Evolutionary conservation across 2,329 filamentous ascomycete species (phyloP).

Genomic region (Hypoxylon sp.): DNA sequence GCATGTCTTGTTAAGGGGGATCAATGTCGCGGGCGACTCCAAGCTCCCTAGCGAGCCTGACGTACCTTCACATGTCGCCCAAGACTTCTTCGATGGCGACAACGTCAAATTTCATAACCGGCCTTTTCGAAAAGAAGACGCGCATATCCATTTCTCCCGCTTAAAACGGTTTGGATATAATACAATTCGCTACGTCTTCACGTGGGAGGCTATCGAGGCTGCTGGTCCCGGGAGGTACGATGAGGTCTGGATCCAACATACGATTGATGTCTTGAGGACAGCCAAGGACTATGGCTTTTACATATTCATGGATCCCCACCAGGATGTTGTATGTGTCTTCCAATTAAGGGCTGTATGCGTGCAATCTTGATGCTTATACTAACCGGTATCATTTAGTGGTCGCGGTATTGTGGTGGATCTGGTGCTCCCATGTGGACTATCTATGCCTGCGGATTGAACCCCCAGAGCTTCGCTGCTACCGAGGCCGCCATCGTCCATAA

Average conservation of each 20-base stretch:
- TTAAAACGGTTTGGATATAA: constrained; percentile 95
- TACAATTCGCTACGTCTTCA: constrained; percentile 95
- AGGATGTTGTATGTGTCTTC: constrained; percentile 82
- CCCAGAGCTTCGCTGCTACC: constrained; percentile 84
- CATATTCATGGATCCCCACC: constrained; percentile 98
- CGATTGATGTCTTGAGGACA: constrained; percentile 84
- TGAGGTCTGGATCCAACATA: constrained; percentile 92
- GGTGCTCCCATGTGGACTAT: constrained; percentile 98
- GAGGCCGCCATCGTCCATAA: constrained; percentile 97
- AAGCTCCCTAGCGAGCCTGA: constrained; percentile 89
- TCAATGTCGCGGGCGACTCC: constrained; percentile 92
- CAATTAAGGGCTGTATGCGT: neutral
- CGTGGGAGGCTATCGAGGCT: constrained; percentile 98
- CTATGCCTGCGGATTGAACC: constrained; percentile 93
- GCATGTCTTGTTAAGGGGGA: constrained; percentile 90
- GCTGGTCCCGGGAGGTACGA: constrained; percentile 92
- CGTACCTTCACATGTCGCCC: constrained; percentile 81
- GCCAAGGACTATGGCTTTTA: constrained; percentile 95
- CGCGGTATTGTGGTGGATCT: constrained; percentile 91
- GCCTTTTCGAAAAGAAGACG: constrained; percentile 87
- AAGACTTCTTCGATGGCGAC: constrained; percentile 93
- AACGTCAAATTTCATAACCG: constrained; percentile 89
- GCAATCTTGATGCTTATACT: constrained; percentile 42
- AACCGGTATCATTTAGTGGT: constrained; percentile 74
- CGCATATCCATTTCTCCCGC: constrained; percentile 87